A percentile compares a stretch with the other conserved stretches of the same genome.
Evolutionary conservation across 805 yeast genomes (phyloP).

Genomic region (Barnettozyma sp.): DNA sequence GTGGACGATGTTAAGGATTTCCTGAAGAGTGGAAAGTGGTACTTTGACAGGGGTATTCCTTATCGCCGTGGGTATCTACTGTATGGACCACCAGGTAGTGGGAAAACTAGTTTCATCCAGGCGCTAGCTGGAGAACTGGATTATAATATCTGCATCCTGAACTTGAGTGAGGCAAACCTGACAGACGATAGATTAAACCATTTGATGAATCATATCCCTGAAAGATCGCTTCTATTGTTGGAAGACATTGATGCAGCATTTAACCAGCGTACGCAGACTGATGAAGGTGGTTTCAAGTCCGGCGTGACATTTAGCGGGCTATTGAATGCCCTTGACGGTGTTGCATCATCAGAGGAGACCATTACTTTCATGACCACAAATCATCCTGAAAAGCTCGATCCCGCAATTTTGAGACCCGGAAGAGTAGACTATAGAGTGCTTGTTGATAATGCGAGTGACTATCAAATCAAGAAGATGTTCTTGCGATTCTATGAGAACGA

Average conservation of each 20-base stretch:
- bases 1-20: conserved; percentile 75
- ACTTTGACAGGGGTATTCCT: conserved; percentile 93
- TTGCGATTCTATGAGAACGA: conserved; percentile 72
- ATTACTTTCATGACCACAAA: conserved; percentile 97
- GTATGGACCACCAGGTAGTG: conserved; percentile 97
- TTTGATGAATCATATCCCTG: conserved; percentile 93
- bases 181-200: conserved; percentile 95
- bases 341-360: conserved; percentile 94
- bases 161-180: conserved; percentile 81
- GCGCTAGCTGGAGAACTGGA: conserved; percentile 95
- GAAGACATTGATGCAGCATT: conserved; percentile 98
- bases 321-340: conserved; percentile 92
- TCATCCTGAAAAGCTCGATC: conserved; percentile 90
- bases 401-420: conserved; percentile 93
- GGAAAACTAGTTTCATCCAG: conserved; percentile 92
- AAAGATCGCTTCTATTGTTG: conserved; percentile 71
- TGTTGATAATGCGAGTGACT: conserved; percentile 79
- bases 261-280: conserved; percentile 66
- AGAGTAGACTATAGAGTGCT: conserved; percentile 80
- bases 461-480: conserved; percentile 81
- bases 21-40: conserved; percentile 78
- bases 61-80: conserved; percentile 90
- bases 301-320: conserved; percentile 96
- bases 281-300: conserved; percentile 70
- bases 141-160: conserved; percentile 89